phyloP scores from a whole-genome alignment of 73 alveolate species.

The Halteria grandinella region DNA sequence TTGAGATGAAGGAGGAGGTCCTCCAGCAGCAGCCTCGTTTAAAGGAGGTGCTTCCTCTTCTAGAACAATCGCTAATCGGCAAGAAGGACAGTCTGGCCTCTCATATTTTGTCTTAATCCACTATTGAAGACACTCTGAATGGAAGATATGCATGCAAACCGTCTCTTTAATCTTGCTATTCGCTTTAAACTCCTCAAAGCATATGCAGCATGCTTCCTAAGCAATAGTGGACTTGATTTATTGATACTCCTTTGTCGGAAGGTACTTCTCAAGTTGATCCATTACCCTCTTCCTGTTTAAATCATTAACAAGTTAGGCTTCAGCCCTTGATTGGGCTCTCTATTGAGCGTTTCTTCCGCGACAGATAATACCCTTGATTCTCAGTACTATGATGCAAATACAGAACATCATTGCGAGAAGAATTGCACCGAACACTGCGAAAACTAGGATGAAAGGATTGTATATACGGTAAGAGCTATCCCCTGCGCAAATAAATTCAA shows the following conservation, averaged over 20 bases:
- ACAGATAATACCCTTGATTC: slow-evolving; percentile 36
- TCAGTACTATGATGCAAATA: slow-evolving; percentile 13
- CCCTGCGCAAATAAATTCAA: neutral
- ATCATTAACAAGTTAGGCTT: neutral
- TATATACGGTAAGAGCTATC: neutral
- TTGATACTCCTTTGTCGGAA: neutral
- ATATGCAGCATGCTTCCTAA: slow-evolving; percentile 8
- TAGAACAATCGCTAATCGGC: slow-evolving; percentile 35
- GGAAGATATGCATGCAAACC: slow-evolving; percentile 25
- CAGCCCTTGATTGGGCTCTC: neutral
- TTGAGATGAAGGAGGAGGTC: too few relatives aligned
- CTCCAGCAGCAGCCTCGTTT: too few relatives aligned
- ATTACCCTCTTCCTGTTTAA: neutral
- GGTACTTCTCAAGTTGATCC: neutral
- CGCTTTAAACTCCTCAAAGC: slow-evolving; percentile 37
- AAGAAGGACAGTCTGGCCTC: slow-evolving; percentile 45
- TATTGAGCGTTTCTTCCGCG: slow-evolving; percentile 15
- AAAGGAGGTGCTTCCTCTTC: too few relatives aligned
- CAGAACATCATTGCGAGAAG: slow-evolving; percentile 14
- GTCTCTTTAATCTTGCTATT: neutral
- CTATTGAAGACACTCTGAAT: slow-evolving; percentile 18
- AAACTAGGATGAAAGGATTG: slow-evolving; percentile 35
- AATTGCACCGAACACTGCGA: slow-evolving; percentile 46
- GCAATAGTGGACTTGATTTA: neutral
- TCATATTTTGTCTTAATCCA: slow-evolving; percentile 30